Base-by-base conservation (phyloP, 2,329 filamentous ascomycete genomes). In the Penicillium sp. region DNA sequence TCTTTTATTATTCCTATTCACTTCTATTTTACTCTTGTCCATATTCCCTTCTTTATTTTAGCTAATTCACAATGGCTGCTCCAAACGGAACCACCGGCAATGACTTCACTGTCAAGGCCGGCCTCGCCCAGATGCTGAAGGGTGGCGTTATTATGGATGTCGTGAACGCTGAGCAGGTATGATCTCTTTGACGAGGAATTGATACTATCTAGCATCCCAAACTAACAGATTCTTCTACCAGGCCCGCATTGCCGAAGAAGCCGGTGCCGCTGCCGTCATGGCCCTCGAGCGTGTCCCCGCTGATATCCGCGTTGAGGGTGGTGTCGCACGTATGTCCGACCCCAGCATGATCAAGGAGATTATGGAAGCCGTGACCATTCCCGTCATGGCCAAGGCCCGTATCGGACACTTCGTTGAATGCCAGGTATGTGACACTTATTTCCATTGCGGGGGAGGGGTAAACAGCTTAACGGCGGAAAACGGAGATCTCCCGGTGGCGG, bases 121-220 rank as follows among this genome's bases (percentile, higher is more conserved):
- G 93, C 59, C 83, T 99, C 64, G 94, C 94, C 25, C 90, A 96
- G 78, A 99, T 99, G 94, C 82, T 97, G 78, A 97, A 97, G 84
- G 94, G 94, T 74, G 94, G 94, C 71, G 94, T 99, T 65, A 99
- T 99, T 79, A 99, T 99, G 94, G 94, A 99, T 78, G 94, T 97
- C 58, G 91, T 95, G 63, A 91, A 93, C 75, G 90, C 92, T 27
- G 89, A 91, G 73, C 93, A 90, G 81, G 86, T 86, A 74, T 56
- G 69, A 47, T 40, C 25, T 19, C 37, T 15, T 10, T 15, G 2
- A 5, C 19, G 13, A 15, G 31, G 21, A n/a, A 43, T 31, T 40
- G 15, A 50, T 31, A 19, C 25, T 23, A 31, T 13, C 12, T 7
- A 31, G 33, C 8, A 42, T n/a, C 31, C 27, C n/a, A 1, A 15